A percentile compares a stretch with the other conserved stretches of the same genome.
These are phyloP conservation scores for Alternaria angustiovoidea DNA, from an alignment of 2,329 filamentous ascomycete genomes.

Conservation along the genomic window DNA sequence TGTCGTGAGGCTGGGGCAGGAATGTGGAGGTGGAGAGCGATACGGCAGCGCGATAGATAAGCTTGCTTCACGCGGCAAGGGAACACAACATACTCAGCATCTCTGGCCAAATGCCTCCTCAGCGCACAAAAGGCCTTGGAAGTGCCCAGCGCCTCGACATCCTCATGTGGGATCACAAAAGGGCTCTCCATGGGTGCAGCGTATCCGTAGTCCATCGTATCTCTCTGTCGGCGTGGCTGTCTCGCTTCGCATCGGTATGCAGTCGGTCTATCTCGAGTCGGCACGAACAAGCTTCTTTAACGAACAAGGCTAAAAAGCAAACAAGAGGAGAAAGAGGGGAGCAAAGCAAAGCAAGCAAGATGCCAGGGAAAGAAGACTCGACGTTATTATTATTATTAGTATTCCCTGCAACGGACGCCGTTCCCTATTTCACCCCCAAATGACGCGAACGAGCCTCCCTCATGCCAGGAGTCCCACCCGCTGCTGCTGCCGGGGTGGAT, in stretches of 20 bases:
- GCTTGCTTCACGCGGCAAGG: constrained; percentile 4
- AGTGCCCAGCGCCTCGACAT: constrained; percentile 50
- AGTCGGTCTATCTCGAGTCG: constrained; percentile 3
- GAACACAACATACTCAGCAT: constrained; percentile 49
- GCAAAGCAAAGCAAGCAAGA: constrained; percentile 6
- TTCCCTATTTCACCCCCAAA: constrained; percentile 29
- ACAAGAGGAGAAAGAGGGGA: not conserved
- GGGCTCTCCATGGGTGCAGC: constrained; percentile 44
- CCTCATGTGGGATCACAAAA: constrained; percentile 54
- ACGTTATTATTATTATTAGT: constrained; percentile 1
- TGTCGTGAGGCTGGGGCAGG: not conserved
- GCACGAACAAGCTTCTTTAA: constrained; percentile 5
- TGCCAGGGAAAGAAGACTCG: constrained; percentile 8
- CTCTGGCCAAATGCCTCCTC: constrained; percentile 52
- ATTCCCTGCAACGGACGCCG: constrained; percentile 8
- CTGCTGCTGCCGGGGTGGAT: constrained; percentile 8
- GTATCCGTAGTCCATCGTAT: constrained; percentile 12
- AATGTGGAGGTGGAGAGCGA: constrained; percentile 1
- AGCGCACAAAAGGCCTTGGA: constrained; percentile 56
- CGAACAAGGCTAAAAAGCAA: not conserved
- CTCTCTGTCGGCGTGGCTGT: constrained; percentile 1
- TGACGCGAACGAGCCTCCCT: constrained; percentile 24
- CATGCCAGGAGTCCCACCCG: constrained; percentile 5
- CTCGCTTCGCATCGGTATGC: constrained; percentile 19
- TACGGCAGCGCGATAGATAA: not conserved